Base-by-base conservation (phyloP, 73 alveolate species). In the Paramecium caudatum region DNA sequence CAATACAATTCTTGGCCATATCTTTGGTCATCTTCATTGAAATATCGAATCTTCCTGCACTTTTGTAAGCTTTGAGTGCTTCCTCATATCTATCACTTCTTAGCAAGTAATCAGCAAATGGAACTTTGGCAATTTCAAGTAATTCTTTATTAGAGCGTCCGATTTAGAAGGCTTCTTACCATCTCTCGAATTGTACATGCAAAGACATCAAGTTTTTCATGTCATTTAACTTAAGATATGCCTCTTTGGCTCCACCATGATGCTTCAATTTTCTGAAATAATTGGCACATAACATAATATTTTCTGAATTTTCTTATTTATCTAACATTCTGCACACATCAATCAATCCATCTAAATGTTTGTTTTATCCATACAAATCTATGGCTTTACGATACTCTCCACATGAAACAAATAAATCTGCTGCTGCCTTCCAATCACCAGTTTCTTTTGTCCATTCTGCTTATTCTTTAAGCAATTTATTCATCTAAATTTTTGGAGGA, bases 171-270 rank as follows among this genome's bases (percentile, higher is more conserved):
- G 93, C 93, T 21, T 86, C 93, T 19, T 86, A 34, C 93, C 93
- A 86, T 37, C 65, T 61, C 25, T 86, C 61, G 13, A 86, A 50
- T 62, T 86, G 90, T 4, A 86, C 68, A 86, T 63, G 82, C 16
- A 86, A 41, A 17, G 5, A 25, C 55, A 86, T 48, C 13, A 86
- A 70, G 41, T 70, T 78, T 13, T 63, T 86, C 19, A 62, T 41
- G 45, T 86, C 93, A 25, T 86, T 37, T 25, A 86, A 65, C 21
- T 86, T 86, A 17, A 86, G 46, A 48, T 62, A 86, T 4, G 93
- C 93, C 65, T 86, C 93, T 43, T 86, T 86, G 7, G 93, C 84
- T 2, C 74, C 82, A 23, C 84, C 80, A 62, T 86, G 93, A 55
- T 55, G 88, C 32, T 86, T 84, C 8, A 36, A 21, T 32, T 86